Percentiles rank a stretch among this genome's conserved stretches.
Conservation (phyloP, 2,329 filamentous ascomycete genomes). For the Aspergillus costaricaensis region DNA sequence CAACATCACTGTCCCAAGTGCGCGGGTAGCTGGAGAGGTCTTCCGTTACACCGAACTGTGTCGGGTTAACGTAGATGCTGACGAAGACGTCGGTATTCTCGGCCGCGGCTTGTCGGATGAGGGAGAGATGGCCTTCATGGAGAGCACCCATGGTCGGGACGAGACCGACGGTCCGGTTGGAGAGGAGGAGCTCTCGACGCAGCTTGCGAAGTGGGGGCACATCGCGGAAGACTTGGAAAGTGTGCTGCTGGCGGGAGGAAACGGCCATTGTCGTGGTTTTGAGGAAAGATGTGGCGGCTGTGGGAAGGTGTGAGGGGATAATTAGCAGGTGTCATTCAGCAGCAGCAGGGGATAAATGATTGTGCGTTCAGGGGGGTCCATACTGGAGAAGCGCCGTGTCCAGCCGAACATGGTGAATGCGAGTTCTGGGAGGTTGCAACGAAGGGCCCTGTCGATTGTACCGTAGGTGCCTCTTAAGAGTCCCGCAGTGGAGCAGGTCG, state of each 20-base stretch:
- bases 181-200: conserved; percentile 65
- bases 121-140: conserved; percentile 84
- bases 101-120: conserved; percentile 78
- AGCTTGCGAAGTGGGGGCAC: conserved; percentile 70
- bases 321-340: conserved; percentile 15
- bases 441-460: conserved; percentile 3
- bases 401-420: conserved; percentile 33
- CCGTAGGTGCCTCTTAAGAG: neutral
- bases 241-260: conserved; percentile 15
- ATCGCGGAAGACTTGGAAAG: conserved; percentile 67
- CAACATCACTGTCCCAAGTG: conserved; percentile 79
- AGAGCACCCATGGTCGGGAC: conserved; percentile 98
- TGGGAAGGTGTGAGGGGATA: neutral
- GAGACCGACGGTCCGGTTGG: conserved; percentile 74
- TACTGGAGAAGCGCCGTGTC: conserved; percentile 32
- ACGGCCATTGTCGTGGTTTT: conserved; percentile 15
- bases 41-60: conserved; percentile 88
- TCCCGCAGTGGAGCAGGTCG: conserved; percentile 20
- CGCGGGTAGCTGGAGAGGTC: conserved; percentile 87
- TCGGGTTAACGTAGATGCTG: conserved; percentile 93
- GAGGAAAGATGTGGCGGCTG: conserved; percentile 28
- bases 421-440: conserved; percentile 12
- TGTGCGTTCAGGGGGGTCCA: conserved; percentile 9
- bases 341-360: neutral
- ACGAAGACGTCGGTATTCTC: conserved; percentile 88